Evolutionary conservation across 1,284 basidiomycete genomes (phyloP).

Genomic region (Ustilago sp.): DNA sequence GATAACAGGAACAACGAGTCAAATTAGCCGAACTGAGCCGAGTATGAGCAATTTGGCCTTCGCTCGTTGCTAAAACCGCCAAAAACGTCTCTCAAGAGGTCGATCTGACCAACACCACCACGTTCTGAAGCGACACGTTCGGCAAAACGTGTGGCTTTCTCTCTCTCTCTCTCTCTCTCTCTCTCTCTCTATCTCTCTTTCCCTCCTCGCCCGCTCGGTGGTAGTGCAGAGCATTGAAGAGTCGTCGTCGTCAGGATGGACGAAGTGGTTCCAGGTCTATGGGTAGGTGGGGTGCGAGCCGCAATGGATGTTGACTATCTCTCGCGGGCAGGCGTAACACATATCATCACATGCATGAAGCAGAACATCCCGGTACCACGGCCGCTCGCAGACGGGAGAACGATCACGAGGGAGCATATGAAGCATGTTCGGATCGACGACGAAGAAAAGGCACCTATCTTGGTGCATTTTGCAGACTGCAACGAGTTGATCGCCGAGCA

Average conservation of each 20-base stretch:
- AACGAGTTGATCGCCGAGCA: constrained; percentile 64
- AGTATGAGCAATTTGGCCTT: neutral
- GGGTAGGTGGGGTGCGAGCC: constrained; percentile 60
- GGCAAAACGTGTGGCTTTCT: too few species aligned
- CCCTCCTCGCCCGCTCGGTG: neutral
- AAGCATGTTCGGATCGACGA: constrained; percentile 69
- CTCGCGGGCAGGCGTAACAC: constrained; percentile 52
- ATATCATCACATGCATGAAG: constrained; percentile 63
- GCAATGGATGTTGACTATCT: constrained; percentile 60
- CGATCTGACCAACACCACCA: neutral
- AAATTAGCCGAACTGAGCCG: neutral
- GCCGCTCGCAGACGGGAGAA: constrained; percentile 37
- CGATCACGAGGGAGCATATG: constrained; percentile 54
- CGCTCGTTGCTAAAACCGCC: constrained; percentile 22
- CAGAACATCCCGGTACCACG: constrained; percentile 51
- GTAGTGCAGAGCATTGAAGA: neutral
- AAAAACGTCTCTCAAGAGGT: neutral
- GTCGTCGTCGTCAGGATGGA: constrained; percentile 48
- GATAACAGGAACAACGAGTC: constrained; percentile 7
- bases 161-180: neutral
- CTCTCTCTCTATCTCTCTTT: neutral
- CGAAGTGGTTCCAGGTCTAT: constrained; percentile 62
- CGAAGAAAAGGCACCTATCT: constrained; percentile 67
- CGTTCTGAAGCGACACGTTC: neutral
- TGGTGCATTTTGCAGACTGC: constrained; percentile 65